A percentile compares a stretch with the other conserved stretches of the same genome.
phyloP scores from a whole-genome alignment of 148 eudicot species.

The Polygonum aviculare region DNA sequence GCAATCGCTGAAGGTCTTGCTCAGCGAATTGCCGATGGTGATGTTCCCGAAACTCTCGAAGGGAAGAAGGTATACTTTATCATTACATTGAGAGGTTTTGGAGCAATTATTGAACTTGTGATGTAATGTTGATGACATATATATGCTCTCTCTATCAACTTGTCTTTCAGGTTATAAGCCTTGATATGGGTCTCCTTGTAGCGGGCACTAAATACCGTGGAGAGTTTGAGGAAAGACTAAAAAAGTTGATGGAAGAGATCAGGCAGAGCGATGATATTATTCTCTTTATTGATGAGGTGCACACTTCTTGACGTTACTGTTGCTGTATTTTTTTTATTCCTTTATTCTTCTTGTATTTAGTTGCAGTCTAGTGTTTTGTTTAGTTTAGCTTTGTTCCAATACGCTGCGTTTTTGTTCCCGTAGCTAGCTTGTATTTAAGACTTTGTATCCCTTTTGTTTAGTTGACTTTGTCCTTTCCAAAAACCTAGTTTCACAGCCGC shows the following conservation, averaged over 20 bases:
- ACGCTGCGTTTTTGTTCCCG: too few relatives aligned
- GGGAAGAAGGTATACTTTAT: conserved; percentile 61
- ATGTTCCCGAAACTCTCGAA: conserved; percentile 92
- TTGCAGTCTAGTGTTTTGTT: too few relatives aligned
- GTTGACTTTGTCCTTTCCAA: too few relatives aligned
- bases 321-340: too few relatives aligned
- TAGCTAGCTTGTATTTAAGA: too few relatives aligned
- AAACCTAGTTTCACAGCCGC: too few relatives aligned
- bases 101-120: too few relatives aligned
- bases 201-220: conserved; percentile 94
- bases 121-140: not conserved
- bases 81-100: too few relatives aligned
- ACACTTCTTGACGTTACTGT: conserved; percentile 17
- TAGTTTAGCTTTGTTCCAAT: too few relatives aligned
- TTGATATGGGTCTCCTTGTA: conserved; percentile 88
- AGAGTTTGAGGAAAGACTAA: conserved; percentile 83
- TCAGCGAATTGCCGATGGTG: conserved; percentile 75
- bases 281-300: conserved; percentile 86
- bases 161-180: conserved; percentile 62
- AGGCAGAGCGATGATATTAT: conserved; percentile 75
- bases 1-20: conserved; percentile 98
- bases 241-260: conserved; percentile 92
- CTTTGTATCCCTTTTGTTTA: too few relatives aligned
- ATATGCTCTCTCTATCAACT: not conserved
- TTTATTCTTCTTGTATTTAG: too few relatives aligned